Evolutionary conservation across 306 rosid species (phyloP).

Genomic region (Psophocarpus tetragonolobus): DNA sequence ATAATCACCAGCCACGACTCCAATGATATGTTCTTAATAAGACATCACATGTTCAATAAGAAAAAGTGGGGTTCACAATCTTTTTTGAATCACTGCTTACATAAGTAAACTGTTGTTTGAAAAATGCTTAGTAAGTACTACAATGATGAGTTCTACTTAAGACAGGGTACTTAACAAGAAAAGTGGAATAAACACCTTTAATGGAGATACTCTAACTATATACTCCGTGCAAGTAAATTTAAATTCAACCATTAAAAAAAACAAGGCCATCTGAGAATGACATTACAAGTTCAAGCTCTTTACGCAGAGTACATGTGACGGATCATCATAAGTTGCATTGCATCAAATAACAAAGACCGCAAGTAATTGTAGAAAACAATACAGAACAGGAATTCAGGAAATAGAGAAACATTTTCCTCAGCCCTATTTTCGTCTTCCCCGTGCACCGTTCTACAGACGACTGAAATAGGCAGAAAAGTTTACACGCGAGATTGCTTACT

Average conservation of each 20-base stretch:
- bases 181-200: not conserved
- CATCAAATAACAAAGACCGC: not conserved
- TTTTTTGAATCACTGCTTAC: not conserved
- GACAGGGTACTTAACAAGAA: not conserved
- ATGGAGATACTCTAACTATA: not conserved
- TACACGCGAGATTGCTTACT: slow-evolving; percentile 25
- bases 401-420: not conserved
- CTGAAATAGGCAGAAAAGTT: slow-evolving; percentile 8
- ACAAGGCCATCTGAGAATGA: not conserved
- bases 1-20: too few species aligned
- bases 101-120: not conserved
- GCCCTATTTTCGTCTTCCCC: slow-evolving; percentile 4
- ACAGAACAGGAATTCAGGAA: not conserved
- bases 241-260: not conserved
- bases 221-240: not conserved
- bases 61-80: too few species aligned
- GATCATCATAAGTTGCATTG: slow-evolving; percentile 6
- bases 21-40: too few species aligned
- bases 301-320: not conserved
- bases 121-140: not conserved
- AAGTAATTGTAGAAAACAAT: not conserved
- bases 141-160: not conserved
- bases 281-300: slow-evolving; percentile 17
- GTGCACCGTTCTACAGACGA: not conserved
- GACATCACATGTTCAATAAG: too few species aligned